These are phyloP conservation scores for Linum trigynum DNA, from an alignment of 345 rosid species.

Conservation along the genomic window DNA sequence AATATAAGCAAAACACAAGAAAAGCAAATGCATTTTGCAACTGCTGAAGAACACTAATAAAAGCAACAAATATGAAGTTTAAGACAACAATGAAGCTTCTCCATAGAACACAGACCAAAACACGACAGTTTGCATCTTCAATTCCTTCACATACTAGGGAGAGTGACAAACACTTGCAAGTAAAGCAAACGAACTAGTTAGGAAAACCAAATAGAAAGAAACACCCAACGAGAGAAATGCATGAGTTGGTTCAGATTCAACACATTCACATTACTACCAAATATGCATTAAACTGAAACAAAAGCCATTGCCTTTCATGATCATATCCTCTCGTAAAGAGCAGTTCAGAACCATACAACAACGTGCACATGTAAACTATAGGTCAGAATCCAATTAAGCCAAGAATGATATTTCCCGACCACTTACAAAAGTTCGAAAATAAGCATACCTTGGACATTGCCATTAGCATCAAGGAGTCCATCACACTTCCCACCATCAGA, in stretches of 20 bases:
- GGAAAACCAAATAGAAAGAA: not conserved
- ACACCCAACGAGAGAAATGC: not conserved
- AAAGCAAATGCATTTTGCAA: too few species aligned
- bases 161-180: not conserved
- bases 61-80: too few species aligned
- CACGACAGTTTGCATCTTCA: not conserved
- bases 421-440: not conserved
- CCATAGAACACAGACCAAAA: not conserved
- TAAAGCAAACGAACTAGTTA: not conserved
- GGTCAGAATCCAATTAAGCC: not conserved
- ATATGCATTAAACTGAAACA: too few species aligned
- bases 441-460: constrained; percentile 39
- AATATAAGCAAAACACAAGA: too few species aligned
- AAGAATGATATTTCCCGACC: not conserved
- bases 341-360: not conserved
- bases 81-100: not conserved
- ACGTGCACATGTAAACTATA: not conserved
- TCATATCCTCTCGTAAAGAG: not conserved
- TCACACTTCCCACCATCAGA: constrained; percentile 22
- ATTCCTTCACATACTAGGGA: not conserved
- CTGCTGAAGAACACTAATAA: too few species aligned
- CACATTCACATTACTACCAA: not conserved
- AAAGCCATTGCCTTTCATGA: not conserved
- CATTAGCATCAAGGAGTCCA: constrained; percentile 23
- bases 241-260: not conserved